Evolutionary conservation across 805 yeast species (phyloP).

Genomic region (Zygotorulaspora danielsina): DNA sequence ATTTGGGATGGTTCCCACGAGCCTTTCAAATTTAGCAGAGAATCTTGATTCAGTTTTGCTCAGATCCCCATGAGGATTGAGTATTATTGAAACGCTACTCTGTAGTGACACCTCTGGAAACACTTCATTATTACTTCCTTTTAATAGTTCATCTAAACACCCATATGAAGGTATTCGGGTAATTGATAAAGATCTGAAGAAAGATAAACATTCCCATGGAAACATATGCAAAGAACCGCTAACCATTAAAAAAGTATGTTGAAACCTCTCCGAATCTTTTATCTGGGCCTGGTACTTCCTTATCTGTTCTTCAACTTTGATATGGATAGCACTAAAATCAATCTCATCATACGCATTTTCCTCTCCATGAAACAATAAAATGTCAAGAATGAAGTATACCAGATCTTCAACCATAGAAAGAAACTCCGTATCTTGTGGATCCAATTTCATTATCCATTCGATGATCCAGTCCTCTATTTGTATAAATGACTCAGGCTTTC

Average conservation of each 20-base stretch:
- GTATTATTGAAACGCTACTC: constrained; percentile 51
- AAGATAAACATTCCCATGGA: constrained; percentile 87
- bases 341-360: constrained; percentile 61
- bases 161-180: constrained; percentile 71
- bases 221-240: constrained; percentile 60
- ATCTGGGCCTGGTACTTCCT: constrained; percentile 29
- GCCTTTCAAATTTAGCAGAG: constrained; percentile 38
- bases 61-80: constrained; percentile 83
- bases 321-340: constrained; percentile 52
- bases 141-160: constrained; percentile 40
- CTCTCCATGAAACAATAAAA: constrained; percentile 58
- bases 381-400: constrained; percentile 57
- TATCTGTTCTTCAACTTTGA: constrained; percentile 48
- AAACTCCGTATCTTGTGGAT: constrained; percentile 26
- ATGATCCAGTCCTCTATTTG: constrained; percentile 45
- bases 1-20: constrained; percentile 26
- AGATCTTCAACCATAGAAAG: constrained; percentile 54
- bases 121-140: constrained; percentile 13
- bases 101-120: constrained; percentile 22
- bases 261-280: constrained; percentile 11
- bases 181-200: constrained; percentile 50
- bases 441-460: constrained; percentile 48
- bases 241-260: constrained; percentile 67
- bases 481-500: constrained; percentile 25
- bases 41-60: constrained; percentile 59